phyloP scores from a whole-genome alignment of 805 yeast genomes.

The Spathaspora passalidarum region DNA sequence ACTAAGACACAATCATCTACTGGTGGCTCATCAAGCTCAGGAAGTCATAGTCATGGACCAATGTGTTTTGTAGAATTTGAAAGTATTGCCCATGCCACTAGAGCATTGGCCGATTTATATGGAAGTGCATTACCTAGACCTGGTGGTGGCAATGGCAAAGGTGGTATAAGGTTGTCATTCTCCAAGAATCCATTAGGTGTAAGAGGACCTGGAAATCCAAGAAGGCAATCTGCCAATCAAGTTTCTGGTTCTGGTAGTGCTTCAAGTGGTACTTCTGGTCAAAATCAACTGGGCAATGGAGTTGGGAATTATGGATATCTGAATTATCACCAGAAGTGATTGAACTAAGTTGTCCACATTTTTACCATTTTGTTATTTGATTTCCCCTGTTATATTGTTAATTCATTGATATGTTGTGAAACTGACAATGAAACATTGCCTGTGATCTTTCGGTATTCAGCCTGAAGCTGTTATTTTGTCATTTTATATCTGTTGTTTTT shows the following conservation, averaged over 20 bases:
- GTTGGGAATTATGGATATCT: conserved; percentile 37
- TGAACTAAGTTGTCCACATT: no score
- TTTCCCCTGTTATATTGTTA: no score
- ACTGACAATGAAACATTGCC: no score
- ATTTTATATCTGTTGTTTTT: no score
- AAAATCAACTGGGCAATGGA: conserved; percentile 9
- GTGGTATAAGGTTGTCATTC: conserved; percentile 91
- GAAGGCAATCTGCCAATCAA: conserved; percentile 22
- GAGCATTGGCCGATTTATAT: conserved; percentile 89
- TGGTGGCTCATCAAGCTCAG: conserved; percentile 21
- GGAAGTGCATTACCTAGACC: conserved; percentile 89
- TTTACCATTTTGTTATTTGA: no score
- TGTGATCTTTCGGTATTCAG: no score
- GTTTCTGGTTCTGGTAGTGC: conserved; percentile 8
- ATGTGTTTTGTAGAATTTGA: conserved; percentile 99
- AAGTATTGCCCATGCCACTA: conserved; percentile 89
- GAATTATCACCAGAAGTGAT: conserved; percentile 24
- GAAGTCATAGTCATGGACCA: conserved; percentile 73
- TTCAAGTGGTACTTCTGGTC: conserved; percentile 1
- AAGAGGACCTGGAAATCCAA: conserved; percentile 60
- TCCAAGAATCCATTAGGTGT: conserved; percentile 97
- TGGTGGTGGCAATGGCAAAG: conserved; percentile 68
- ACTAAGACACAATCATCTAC: conserved; percentile 43
- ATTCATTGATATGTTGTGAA: no score
- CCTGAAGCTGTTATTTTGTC: no score